Conservation (phyloP, 768 basidiomycete species). For the Mycena metata region DNA sequence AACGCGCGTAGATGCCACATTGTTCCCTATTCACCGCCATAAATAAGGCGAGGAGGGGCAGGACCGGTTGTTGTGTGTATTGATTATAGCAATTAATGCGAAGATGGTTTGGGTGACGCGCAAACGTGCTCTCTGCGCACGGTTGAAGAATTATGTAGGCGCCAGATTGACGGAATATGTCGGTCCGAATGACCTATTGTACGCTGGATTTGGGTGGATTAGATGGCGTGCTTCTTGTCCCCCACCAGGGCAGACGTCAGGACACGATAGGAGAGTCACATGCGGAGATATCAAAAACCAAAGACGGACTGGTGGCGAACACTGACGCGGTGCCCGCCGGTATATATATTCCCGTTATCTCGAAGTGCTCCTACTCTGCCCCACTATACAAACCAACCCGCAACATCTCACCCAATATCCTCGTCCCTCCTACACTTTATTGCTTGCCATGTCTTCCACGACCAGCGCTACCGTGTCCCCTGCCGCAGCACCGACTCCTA, state of each 20-base stretch:
- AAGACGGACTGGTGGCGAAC: conserved; percentile 9
- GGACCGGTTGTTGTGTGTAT: background rate
- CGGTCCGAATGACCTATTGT: background rate
- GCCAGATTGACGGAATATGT: conserved; percentile 9
- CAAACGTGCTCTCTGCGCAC: conserved; percentile 13
- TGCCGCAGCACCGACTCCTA: conserved; percentile 31
- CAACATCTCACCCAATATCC: conserved; percentile 31
- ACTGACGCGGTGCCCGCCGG: background rate
- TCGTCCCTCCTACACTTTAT: conserved; percentile 18
- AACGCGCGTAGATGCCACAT: conserved; percentile 68
- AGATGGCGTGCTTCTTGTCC: conserved; percentile 14
- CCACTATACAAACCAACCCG: conserved; percentile 26
- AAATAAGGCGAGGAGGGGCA: background rate
- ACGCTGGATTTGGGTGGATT: conserved; percentile 5
- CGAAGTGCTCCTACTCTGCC: background rate
- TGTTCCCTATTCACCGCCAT: conserved; percentile 59
- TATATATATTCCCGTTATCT: conserved; percentile 21
- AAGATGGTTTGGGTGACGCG: background rate
- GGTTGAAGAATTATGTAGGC: background rate
- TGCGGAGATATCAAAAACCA: conserved; percentile 21
- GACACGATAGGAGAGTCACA: conserved; percentile 29
- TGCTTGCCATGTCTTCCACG: conserved; percentile 36
- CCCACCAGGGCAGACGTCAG: background rate
- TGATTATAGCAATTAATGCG: conserved; percentile 19
- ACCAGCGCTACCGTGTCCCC: conserved; percentile 18